A percentile compares a stretch with the other conserved stretches of the same genome.
Evolutionary conservation across 202 grass and related monocot species (phyloP).

Genomic region (Cymbopogon flexuosus): DNA sequence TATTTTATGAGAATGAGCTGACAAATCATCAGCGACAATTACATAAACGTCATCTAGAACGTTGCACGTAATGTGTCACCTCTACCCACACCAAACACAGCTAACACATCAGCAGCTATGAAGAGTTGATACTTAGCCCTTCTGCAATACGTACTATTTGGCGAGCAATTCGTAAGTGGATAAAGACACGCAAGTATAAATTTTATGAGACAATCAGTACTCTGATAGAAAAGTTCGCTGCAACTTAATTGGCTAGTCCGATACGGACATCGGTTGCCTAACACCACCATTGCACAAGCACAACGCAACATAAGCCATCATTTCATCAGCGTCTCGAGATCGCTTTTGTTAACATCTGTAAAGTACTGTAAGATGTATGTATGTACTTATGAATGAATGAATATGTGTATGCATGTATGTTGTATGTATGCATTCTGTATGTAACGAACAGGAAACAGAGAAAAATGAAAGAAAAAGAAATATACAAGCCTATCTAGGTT

Average conservation of each 20-base stretch:
- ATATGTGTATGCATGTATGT: not conserved
- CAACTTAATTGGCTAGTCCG: not conserved
- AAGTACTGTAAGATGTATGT: not conserved
- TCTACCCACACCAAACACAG: too few relatives aligned
- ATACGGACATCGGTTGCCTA: not conserved
- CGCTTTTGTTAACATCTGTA: constrained; percentile 22
- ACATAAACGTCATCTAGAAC: too few relatives aligned
- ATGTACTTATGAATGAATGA: not conserved
- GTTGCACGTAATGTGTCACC: too few relatives aligned
- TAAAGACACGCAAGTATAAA: not conserved
- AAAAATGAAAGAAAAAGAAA: constrained; percentile 12
- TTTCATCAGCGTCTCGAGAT: not conserved
- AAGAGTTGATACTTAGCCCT: not conserved
- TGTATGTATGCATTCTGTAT: constrained; percentile 16
- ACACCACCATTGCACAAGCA: not conserved
- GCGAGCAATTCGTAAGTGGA: not conserved
- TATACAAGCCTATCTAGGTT: constrained; percentile 48
- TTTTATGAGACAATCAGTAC: not conserved
- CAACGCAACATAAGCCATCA: not conserved
- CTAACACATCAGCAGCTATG: too few relatives aligned
- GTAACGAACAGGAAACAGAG: not conserved
- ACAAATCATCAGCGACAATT: too few relatives aligned
- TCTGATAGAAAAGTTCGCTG: not conserved
- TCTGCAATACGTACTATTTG: not conserved
- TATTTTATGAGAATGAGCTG: too few relatives aligned